Base-by-base conservation (phyloP, 495 filamentous ascomycete species). In the Podospora conica region DNA sequence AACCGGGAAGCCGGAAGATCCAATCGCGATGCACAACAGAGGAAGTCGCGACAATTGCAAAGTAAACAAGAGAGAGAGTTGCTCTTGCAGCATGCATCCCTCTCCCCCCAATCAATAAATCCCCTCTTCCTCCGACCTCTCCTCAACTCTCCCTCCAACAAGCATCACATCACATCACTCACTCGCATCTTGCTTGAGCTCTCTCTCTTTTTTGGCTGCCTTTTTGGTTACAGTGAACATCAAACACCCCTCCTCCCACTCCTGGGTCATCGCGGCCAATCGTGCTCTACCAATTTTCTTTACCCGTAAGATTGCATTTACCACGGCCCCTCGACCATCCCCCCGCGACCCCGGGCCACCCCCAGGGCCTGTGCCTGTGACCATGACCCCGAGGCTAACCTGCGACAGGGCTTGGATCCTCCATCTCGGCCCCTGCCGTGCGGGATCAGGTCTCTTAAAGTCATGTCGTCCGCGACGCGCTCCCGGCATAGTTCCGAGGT, bases 251-350 rank as follows among this genome's bases (percentile, higher is more conserved):
- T 63, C 66, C 15, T 60, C 61, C 58, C 57, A 56, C 62, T 65
- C 62, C 24, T 54, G 63, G 64, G 53, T 53, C 33, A 31, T 53
- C 11, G 33, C 22, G 33, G 33, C 68, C 71, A 70, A 70, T 71
- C 74, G 64, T 48, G 18, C 69, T 61, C 73, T 69, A 70, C 73
- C 64, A 68, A 68, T 53, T 27, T 69, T 71, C 67, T 67, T 70
- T 71, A 71, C 60, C 68, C 69, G 74, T 67, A 72, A 76, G 71
- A 76, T 76, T 76, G 72, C 70, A 66, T 62, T 68, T 58, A 48
- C n/a, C 23, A 58, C 15, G 63, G 60, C 69, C 63, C 65, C 58
- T 67, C n/a, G n/a, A n/a, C n/a, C n/a, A n/a, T n/a, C n/a, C 61
- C 57, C 60, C 62, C 61, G 24, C n/a, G 21, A 27, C n/a, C n/a